phyloP scores from a whole-genome alignment of 495 filamentous ascomycete species.

The Durotheca rogersii region DNA sequence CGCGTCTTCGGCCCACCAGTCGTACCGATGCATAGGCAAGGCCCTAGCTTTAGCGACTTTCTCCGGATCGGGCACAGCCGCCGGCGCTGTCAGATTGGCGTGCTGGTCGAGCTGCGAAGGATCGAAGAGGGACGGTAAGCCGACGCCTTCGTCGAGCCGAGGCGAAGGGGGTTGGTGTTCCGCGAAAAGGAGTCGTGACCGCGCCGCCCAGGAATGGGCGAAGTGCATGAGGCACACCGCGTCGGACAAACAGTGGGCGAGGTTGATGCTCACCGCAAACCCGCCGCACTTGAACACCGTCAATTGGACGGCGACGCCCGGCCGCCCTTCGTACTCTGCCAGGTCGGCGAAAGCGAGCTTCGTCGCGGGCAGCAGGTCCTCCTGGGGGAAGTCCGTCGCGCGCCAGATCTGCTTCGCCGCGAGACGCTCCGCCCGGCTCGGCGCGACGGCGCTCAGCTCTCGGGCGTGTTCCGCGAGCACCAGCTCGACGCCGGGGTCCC shows the following conservation, averaged over 20 bases:
- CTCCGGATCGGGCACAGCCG: conserved; percentile 23
- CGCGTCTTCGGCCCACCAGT: conserved; percentile 35
- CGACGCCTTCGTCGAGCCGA: too few species aligned
- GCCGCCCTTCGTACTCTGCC: conserved; percentile 28
- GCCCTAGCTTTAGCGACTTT: conserved; percentile 26
- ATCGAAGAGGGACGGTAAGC: conserved; percentile 33
- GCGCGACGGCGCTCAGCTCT: conserved; percentile 30
- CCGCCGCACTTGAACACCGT: conserved; percentile 46
- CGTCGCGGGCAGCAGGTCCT: conserved; percentile 17
- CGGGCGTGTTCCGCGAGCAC: conserved; percentile 15
- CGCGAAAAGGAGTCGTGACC: conserved; percentile 16
- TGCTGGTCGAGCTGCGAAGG: conserved; percentile 34
- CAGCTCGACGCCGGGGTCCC: conserved; percentile 35
- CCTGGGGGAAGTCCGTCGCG: conserved; percentile 26
- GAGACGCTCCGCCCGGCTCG: conserved; percentile 33
- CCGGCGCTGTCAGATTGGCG: conserved; percentile 31
- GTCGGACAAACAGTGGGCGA: conserved; percentile 52
- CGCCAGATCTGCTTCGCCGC: conserved; percentile 33
- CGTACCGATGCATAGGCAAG: conserved; percentile 41
- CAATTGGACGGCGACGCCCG: conserved; percentile 42
- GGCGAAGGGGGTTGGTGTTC: not conserved
- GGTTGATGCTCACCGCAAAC: conserved; percentile 42
- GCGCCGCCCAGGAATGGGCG: conserved; percentile 45
- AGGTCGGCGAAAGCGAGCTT: conserved; percentile 29
- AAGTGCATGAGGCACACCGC: conserved; percentile 49